Base-by-base conservation (phyloP, 306 rosid genomes). In the Inga laurina region DNA sequence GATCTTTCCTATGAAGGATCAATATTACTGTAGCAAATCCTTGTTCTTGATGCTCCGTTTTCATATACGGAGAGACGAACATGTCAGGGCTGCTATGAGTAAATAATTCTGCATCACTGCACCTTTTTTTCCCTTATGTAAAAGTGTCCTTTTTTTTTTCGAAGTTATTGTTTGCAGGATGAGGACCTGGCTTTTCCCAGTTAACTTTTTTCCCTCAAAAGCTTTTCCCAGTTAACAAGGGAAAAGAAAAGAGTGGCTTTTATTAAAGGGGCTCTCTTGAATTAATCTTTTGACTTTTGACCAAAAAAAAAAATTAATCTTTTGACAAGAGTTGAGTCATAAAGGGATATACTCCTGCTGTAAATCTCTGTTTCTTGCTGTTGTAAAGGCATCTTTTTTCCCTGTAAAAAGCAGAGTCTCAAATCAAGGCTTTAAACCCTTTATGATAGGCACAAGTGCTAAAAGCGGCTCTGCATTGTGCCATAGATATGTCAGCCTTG, bases 391-490 rank as follows among this genome's bases (percentile, higher is more conserved):
- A 30, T 43, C 49, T 81, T 81, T 80, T 77, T 77, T 67, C 16
- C 76, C 68, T 30, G 78, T 56, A 32, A 83, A 87, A 87, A 84
- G 88, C 56, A 84, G 61, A 65, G 80, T 82, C 90, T 79, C 39
- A 82, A 82, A 82, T 45, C 82, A 82, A 57, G 84, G 88, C 88
- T 87, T 87, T 72, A n/a, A 10, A 19, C 34, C 35, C 75, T 71
- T 84, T 66, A 54, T 70, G 86, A 76, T 64, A 32, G 84, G 27
- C 66, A 84, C 78, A 82, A 57, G 82, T 54, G 78, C 80, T 62
- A 84, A 84, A 87, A 44, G 88, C 45, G 61, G 82, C 77, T 79
- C 78, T 85, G 74, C 78, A 70, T 82, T 65, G 59, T 45, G 61
- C 62, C 52, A 75, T 61, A 77, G 77, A 46, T 56, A n/a, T 15